Evolutionary conservation across 176 grass and related monocot genomes (phyloP).

Genomic region (Bolboschoenus planiculmis): DNA sequence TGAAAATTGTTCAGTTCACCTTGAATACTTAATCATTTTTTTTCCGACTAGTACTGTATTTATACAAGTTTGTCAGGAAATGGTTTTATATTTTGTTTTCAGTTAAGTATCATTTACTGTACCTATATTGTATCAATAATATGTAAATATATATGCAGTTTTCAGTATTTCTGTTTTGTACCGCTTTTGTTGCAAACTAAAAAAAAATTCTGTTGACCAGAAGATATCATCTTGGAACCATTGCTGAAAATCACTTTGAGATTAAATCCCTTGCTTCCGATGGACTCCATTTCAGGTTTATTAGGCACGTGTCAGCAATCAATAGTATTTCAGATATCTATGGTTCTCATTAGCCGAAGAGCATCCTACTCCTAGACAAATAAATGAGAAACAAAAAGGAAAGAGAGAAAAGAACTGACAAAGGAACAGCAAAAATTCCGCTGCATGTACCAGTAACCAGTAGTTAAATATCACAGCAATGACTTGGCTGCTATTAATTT

Average conservation of each 20-base stretch:
- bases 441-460: not conserved
- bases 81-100: not conserved
- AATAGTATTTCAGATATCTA: not conserved
- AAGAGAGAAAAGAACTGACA: not conserved
- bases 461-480: not conserved
- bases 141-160: not conserved
- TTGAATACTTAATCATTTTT: not conserved
- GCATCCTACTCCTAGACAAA: not conserved
- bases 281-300: not conserved
- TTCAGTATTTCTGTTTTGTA: not conserved
- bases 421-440: not conserved
- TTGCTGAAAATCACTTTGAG: not conserved
- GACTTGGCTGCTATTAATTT: not conserved
- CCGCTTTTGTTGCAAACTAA: not conserved
- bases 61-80: not conserved
- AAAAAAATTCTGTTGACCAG: not conserved
- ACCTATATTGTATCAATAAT: not conserved
- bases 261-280: not conserved
- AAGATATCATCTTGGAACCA: not conserved
- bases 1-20: not conserved
- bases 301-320: not conserved
- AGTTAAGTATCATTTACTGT: not conserved
- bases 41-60: not conserved
- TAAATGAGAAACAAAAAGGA: not conserved
- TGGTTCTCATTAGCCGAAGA: not conserved